Percentiles rank a stretch among this genome's conserved stretches.
Conservation (phyloP, 345 rosid genomes). For the Salix dunnii region DNA sequence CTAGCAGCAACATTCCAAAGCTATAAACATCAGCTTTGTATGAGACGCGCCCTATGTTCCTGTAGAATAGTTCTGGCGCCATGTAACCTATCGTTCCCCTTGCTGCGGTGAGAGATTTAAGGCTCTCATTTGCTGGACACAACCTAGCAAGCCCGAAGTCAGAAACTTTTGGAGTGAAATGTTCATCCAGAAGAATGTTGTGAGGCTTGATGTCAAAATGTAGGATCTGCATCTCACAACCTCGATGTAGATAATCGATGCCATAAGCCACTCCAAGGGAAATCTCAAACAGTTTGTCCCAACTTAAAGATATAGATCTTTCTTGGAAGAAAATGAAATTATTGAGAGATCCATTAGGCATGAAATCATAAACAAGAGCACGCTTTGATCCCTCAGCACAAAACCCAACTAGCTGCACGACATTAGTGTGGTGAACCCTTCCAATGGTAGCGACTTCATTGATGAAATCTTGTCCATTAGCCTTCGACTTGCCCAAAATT, state of each 20-base stretch:
- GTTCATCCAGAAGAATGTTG: not conserved
- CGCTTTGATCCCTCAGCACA: too few relatives aligned
- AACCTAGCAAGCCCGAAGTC: constrained; percentile 1
- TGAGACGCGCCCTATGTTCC: not conserved
- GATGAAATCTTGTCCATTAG: not conserved
- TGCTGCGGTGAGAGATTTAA: not conserved
- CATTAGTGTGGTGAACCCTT: not conserved
- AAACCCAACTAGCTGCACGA: not conserved
- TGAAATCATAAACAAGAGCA: too few relatives aligned
- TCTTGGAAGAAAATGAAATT: not conserved
- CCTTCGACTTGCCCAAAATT: not conserved
- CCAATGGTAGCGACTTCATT: not conserved
- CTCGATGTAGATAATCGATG: not conserved
- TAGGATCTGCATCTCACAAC: not conserved
- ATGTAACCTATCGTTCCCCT: not conserved
- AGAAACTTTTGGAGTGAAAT: not conserved
- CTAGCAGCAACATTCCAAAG: not conserved
- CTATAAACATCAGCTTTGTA: constrained; percentile 3
- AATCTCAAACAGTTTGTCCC: not conserved
- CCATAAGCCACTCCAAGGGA: not conserved
- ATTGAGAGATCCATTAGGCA: not conserved
- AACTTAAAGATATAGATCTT: not conserved
- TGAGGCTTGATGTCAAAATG: constrained; percentile 2
- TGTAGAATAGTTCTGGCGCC: not conserved
- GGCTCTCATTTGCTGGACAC: not conserved